Conservation (phyloP, 768 basidiomycete species). For the Mycena olivaceomarginata region DNA sequence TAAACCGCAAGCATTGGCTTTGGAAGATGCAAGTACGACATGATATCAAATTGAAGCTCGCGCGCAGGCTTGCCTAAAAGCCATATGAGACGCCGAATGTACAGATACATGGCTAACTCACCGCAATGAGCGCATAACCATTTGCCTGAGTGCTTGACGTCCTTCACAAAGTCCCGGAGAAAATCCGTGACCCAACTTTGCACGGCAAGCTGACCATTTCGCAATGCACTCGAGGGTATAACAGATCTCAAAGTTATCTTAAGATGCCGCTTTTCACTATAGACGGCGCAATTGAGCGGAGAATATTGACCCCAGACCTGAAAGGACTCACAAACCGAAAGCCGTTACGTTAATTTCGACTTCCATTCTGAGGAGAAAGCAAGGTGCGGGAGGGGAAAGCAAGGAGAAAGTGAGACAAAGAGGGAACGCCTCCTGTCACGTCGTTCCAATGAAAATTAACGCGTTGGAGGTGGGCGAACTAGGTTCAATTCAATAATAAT, state of each 20-base stretch:
- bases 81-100: neutral
- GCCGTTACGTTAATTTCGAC: constrained; percentile 14
- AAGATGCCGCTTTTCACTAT: constrained; percentile 28
- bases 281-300: neutral
- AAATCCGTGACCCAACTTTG: neutral
- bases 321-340: constrained; percentile 25
- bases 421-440: too few relatives aligned
- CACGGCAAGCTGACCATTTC: neutral
- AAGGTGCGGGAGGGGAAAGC: too few relatives aligned
- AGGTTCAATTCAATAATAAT: neutral
- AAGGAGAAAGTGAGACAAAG: neutral
- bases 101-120: neutral
- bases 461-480: too few relatives aligned
- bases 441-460: too few relatives aligned
- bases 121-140: constrained; percentile 32
- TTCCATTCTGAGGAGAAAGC: constrained; percentile 30
- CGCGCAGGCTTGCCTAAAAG: constrained; percentile 34
- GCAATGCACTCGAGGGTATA: neutral
- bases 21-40: constrained; percentile 15
- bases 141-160: constrained; percentile 31
- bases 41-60: constrained; percentile 11
- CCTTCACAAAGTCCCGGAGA: neutral
- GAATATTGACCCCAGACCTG: neutral
- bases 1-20: constrained; percentile 8
- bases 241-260: constrained; percentile 19